Evolutionary conservation across 306 rosid genomes (phyloP), one percentile per base, ranked within the genome.

Genomic region (Cyamopsis tetragonoloba): DNA sequence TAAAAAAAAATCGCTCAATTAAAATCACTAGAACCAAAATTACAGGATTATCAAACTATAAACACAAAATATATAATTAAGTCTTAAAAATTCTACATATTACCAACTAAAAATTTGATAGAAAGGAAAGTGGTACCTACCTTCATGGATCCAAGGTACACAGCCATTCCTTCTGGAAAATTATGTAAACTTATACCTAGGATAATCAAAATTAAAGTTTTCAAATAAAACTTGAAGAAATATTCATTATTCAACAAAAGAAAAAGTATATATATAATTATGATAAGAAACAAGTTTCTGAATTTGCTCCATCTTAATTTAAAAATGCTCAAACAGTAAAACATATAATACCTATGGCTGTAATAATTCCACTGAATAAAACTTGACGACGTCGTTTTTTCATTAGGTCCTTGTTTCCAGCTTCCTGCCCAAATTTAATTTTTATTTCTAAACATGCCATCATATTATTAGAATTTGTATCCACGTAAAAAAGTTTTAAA

Each of bases 131-230:
- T n/a, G n/a, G n/a, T n/a, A n/a, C n/a, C n/a, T 83, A 95, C 99
- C 97, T 91, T 90, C 77, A 88, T 85, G 70, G 99, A 91, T 70
- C 97, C 97, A 59, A 95, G 96, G 72, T 86, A 95, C 68, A 95
- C 97, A 2, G 99, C 99, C 96, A 95, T 91, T 66, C 99, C 99
- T 88, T 95, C 99, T 7, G 99, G 99, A 78, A 95, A 91, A 60
- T 91, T 95, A 79, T 95, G 99, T 68, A 95, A 82, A 75, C 99
- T 54, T 80, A 91, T 91, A 73, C 96, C 97, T 91, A 74, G 26
- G 41, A 62, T 14, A 63, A 51, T 32, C 61, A 67, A 15, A 53
- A 49, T 13, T 15, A 12, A 58, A 65, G 7, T 7, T 27, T 47
- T 0, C 4, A 9, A 42, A 41, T 60, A 18, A 58, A 22, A 42